Evolutionary conservation across 2,329 filamentous ascomycete genomes (phyloP).

Genomic region (Cladophialophora psammophila): DNA sequence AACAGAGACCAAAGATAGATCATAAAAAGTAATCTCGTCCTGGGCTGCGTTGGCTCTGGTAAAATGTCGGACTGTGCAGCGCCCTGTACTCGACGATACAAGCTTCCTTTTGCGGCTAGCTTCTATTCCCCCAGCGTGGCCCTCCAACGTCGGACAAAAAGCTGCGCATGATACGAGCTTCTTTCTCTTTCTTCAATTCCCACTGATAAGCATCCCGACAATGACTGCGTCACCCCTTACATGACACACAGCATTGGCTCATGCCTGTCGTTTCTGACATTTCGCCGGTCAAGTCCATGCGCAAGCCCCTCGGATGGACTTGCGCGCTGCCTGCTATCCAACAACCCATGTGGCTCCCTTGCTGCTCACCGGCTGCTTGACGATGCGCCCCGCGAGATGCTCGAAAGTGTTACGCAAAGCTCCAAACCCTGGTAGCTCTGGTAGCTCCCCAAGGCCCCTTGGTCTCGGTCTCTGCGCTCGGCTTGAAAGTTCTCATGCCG

Average conservation of each 20-base stretch:
- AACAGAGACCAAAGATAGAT: not conserved
- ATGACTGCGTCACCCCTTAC: slow-evolving; percentile 8
- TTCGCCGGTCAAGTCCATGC: slow-evolving; percentile 11
- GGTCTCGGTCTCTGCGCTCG: slow-evolving; percentile 2
- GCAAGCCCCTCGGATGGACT: slow-evolving; percentile 22
- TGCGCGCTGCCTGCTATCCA: slow-evolving; percentile 14
- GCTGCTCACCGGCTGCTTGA: slow-evolving; percentile 9
- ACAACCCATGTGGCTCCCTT: slow-evolving; percentile 18
- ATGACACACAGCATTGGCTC: slow-evolving; percentile 33
- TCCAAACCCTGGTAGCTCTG: not conserved
- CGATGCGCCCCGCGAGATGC: not conserved
- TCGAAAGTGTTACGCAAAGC: not conserved
- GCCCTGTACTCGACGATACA: slow-evolving; percentile 5
- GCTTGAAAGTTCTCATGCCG: slow-evolving; percentile 7
- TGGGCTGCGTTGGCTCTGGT: not conserved
- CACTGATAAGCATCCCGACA: slow-evolving; percentile 29
- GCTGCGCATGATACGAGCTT: slow-evolving; percentile 10
- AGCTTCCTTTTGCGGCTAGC: slow-evolving; percentile 18
- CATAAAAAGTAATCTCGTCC: not conserved
- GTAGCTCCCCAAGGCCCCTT: not conserved
- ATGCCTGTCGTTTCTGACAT: not conserved
- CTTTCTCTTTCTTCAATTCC: not conserved
- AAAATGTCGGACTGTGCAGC: too few species aligned
- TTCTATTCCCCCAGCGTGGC: not conserved
- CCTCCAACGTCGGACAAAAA: not conserved